These are phyloP conservation scores for Neoascochyta sp. DNA, from an alignment of 2,329 filamentous ascomycete species.

Conservation along the genomic window DNA sequence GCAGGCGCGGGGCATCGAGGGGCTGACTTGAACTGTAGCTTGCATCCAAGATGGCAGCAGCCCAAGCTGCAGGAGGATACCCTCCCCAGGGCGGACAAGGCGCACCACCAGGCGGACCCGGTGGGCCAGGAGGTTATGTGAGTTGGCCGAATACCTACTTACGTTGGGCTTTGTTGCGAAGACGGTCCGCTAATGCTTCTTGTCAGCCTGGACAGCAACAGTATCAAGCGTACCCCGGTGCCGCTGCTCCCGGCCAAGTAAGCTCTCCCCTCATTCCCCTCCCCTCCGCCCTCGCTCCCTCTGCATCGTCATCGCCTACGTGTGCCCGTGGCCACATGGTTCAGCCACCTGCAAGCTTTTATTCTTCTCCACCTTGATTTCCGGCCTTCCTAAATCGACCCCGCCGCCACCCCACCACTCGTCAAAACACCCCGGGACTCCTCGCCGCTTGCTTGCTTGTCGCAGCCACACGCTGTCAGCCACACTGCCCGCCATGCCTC, in stretches of 20 bases:
- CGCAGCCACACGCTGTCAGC: conserved; percentile 15
- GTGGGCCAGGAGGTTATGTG: conserved; percentile 51
- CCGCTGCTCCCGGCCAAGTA: conserved; percentile 38
- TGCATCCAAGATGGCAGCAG: conserved; percentile 48
- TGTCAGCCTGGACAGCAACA: conserved; percentile 46
- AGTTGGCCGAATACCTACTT: conserved; percentile 35
- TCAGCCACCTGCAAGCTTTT: conserved; percentile 16
- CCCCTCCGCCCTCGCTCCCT: conserved; percentile 20
- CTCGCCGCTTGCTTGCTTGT: too few relatives aligned
- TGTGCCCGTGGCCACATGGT: conserved; percentile 18
- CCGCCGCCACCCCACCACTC: conserved; percentile 8
- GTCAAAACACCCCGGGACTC: conserved; percentile 6
- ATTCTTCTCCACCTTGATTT: conserved; percentile 21
- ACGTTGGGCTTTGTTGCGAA: too few relatives aligned
- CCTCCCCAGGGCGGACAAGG: conserved; percentile 29
- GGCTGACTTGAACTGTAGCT: conserved; percentile 38
- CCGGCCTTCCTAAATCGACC: conserved; percentile 25
- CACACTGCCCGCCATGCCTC: conserved; percentile 14
- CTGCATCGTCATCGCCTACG: conserved; percentile 34
- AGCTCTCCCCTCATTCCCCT: conserved; percentile 22
- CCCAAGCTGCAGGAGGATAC: conserved; percentile 34
- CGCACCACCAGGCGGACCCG: conserved; percentile 21
- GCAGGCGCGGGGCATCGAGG: conserved; percentile 11
- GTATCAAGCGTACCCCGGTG: conserved; percentile 56
- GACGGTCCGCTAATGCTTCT: conserved; percentile 22